Base-by-base conservation (phyloP, 176 grass and related monocot species). In the Oryza longistaminata region DNA sequence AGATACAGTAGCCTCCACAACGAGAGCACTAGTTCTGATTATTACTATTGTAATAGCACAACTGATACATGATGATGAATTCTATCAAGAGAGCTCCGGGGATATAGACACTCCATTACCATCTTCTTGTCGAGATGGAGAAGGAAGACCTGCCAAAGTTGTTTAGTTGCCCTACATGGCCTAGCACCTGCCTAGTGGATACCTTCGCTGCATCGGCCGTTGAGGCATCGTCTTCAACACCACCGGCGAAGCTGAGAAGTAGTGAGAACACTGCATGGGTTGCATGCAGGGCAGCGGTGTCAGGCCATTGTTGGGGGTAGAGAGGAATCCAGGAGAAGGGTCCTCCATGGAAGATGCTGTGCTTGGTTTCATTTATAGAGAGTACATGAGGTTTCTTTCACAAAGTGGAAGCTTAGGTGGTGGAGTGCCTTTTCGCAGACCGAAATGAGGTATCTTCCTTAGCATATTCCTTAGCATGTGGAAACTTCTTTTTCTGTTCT, bases 111-210 rank as follows among this genome's bases (percentile, higher is more conserved):
- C 74, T 79, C 74, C 70, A 81, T 76, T 55, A 71, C 76, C 35
- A 44, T 87, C 84, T 64, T 76, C 50, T 11, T 19, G 14, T 35
- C 27, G 42, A 68, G 9, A 62, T 62, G 17, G 52, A 21, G 70
- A 76, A 76, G 6, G 35, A 82, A 88, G 68, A 64, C 13, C 58
- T 92, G 90, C 90, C 90, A 88, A 92, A 92, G 90, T 74, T 88
- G 85, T 79, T 73, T 85, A 88, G 90, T 88, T 92, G 90, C 90
- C 90, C 86, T 92, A 92, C 78, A 92, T 72, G 78, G 39, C 78
- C 73, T 71, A n/a, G 60, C 85, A 66, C 76, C 73, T 88, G 72
- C 76, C 71, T 58, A 49, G 42, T 3, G 9, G 58, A 17, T 75
- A 74, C 58, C 77, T 81, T 50, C 37, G 22, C 43, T 22, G 31